These are phyloP conservation scores for Symbiotaphrina buchneri DNA, from an alignment of 495 filamentous ascomycete genomes.

Conservation along the genomic window DNA sequence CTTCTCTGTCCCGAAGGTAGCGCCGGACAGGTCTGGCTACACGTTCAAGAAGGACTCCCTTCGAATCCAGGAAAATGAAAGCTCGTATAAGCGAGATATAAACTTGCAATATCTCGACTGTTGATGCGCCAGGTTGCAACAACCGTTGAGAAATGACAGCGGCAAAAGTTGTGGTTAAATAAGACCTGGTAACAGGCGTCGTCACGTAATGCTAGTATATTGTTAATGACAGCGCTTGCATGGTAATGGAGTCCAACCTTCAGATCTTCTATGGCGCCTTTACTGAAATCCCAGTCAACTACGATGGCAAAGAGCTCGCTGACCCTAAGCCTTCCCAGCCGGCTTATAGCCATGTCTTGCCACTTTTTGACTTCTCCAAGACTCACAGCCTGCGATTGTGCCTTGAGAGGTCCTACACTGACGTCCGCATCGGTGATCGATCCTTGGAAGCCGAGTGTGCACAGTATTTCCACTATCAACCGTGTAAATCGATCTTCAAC, in stretches of 20 bases:
- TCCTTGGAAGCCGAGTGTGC: conserved; percentile 15
- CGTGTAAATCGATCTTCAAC: conserved; percentile 47
- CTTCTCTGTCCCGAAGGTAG: conserved; percentile 83
- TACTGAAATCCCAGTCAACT: conserved; percentile 58
- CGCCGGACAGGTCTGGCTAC: conserved; percentile 63
- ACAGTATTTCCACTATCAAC: conserved; percentile 38
- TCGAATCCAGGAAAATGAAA: conserved; percentile 74
- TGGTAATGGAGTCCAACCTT: conserved; percentile 20
- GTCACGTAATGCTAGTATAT: conserved; percentile 21
- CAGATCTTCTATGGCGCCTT: conserved; percentile 66
- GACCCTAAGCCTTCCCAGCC: conserved; percentile 59
- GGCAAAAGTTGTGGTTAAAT: conserved; percentile 53
- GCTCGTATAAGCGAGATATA: conserved; percentile 87
- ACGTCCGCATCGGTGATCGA: conserved; percentile 8
- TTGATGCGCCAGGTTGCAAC: conserved; percentile 74
- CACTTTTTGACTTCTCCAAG: conserved; percentile 48
- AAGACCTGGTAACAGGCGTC: conserved; percentile 27
- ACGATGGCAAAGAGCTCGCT: conserved; percentile 76
- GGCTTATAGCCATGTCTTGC: conserved; percentile 56
- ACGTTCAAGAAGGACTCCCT: conserved; percentile 73
- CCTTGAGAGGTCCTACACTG: conserved; percentile 11
- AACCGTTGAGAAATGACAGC: conserved; percentile 43
- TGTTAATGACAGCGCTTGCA: not conserved
- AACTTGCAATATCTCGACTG: conserved; percentile 64
- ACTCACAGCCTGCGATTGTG: conserved; percentile 19